Evolutionary conservation across 352 stramenopile genomes (phyloP), one percentile per base, ranked within the genome.

Genomic region (Globisporangium radiosum): DNA sequence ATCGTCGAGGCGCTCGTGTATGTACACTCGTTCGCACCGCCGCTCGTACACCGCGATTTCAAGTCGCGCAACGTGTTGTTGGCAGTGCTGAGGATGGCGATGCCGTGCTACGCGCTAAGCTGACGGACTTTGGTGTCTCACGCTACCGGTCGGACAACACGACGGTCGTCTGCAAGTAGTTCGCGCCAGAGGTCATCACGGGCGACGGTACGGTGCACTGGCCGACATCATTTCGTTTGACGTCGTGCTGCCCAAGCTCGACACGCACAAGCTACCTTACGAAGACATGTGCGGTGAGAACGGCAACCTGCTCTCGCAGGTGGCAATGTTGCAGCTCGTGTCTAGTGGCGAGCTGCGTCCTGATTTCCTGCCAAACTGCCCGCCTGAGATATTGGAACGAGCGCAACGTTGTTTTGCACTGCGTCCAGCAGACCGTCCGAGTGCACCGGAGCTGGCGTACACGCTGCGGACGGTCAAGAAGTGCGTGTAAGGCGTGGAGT

Each of bases 151-250:
- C 69, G 4, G 57, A 66, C 17, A 54, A 77, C 5, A 68, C 72
- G n/a, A 83, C 73, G 3, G 86, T 87, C 76, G 87, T 73, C 11
- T 48, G 71, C 7, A 64, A 66, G 4, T 90, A 77, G 79, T 57
- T 87, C 4, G 75, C 79, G 0, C 79, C 79, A 0, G 79, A 90
- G 51, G 70, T 90, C 10, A 75, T 90, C 48, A 56, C 62, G 0
- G 76, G 78, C 3, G 70, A 63, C 52, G 65, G 47, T 89, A 89
- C 58, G 72, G 77, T 44, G 52, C 73, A 2, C 66, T 64, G 0
- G 74, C 73, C 40, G 79, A 89, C 39, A 72, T 89, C 5, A 87
- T 81, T 38, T 78, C 77, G 0, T 79, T 90, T 13, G 79, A 77
- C 0, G 74, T 82, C 1, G 64, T 90, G 44, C 47, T 90, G 0